phyloP scores from a whole-genome alignment of 495 filamentous ascomycete species.

The Aspergillus haitiensis region DNA sequence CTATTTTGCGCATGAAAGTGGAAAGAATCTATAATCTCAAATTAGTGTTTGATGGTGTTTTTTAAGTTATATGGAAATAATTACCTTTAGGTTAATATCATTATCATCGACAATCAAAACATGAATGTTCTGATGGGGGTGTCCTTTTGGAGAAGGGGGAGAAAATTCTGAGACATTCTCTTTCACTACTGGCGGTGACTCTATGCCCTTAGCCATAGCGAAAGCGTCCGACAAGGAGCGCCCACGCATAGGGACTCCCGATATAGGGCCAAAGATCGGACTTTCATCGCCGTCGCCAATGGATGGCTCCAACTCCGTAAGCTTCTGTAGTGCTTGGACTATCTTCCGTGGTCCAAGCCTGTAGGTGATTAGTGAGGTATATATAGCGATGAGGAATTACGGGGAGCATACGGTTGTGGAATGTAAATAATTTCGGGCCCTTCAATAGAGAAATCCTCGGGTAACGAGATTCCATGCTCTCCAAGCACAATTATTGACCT shows the following conservation, averaged over 20 bases:
- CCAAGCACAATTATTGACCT: slow-evolving; percentile 35
- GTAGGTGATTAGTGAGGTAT: slow-evolving; percentile 14
- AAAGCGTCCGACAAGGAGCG: slow-evolving; percentile 18
- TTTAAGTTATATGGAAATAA: neutral
- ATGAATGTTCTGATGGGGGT: slow-evolving; percentile 20
- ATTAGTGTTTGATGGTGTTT: neutral
- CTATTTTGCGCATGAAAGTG: slow-evolving; percentile 56
- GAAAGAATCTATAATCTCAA: slow-evolving; percentile 35
- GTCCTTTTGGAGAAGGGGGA: slow-evolving; percentile 4
- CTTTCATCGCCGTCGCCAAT: neutral
- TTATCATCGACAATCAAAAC: slow-evolving; percentile 53
- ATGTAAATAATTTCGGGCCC: slow-evolving; percentile 27
- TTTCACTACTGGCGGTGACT: slow-evolving; percentile 21
- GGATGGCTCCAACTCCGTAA: slow-evolving; percentile 16
- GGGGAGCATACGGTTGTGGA: slow-evolving; percentile 35
- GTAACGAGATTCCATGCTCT: slow-evolving; percentile 20
- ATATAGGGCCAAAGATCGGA: slow-evolving; percentile 13
- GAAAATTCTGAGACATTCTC: slow-evolving; percentile 15
- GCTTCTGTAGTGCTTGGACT: slow-evolving; percentile 25
- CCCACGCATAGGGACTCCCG: slow-evolving; percentile 9
- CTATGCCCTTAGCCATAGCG: slow-evolving; percentile 19
- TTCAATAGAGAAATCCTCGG: slow-evolving; percentile 11
- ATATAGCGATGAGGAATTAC: neutral
- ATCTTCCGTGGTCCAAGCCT: slow-evolving; percentile 41
- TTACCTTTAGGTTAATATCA: slow-evolving; percentile 49